Evolutionary conservation across 768 basidiomycete species (phyloP), one percentile per base, ranked within the genome.

Genomic region (Rhodotorula babjevae): DNA sequence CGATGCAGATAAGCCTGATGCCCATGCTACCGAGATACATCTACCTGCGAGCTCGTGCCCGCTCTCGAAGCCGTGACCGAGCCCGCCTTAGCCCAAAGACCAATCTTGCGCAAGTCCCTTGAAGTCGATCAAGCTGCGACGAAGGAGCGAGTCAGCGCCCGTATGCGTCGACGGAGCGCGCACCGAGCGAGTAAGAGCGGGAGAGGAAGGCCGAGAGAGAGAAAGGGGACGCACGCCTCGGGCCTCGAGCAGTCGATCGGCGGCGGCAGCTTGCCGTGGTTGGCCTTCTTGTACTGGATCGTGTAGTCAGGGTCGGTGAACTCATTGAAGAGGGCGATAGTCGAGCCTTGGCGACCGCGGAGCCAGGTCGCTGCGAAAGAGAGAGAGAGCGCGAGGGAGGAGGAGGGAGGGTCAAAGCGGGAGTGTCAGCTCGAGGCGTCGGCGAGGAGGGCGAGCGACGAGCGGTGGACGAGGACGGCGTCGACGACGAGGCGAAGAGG

Each of bases 311-410:
- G 53, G 58, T 72, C 71, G 44, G 64, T 59, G 36, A 65, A 40
- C 6, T 50, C 49, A 52, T 72, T 72, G 71, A 72, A 68, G 21
- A 72, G 57, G 50, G 64, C 53, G 53, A 72, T 60, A 10, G 71
- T 72, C 27, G 71, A 56, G 19, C 60, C 33, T 29, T 64, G 33
- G 23, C 47, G 44, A 29, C 71, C 71, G 53, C 71, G 56, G 5
- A 68, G 67, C 71, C 71, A 72, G 44, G 71, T 72, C 4, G 71
- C 71, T 72, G 53, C 19, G 23, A 2, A 9, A 36, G 11, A 27
- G 27, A 23, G 25, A 25, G 50, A 18, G 8, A 25, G 50, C 31
- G 31, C 6, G 44, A 46, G 44, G 36, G 15, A 8, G 27, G 33
- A 18, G n/a, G n/a, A 11, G 7, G 14, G 18, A 31, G 10, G 7